Evolutionary conservation across 768 basidiomycete species (phyloP), one percentile per base, ranked within the genome.

Genomic region (Pleurotus citrinopileatus): DNA sequence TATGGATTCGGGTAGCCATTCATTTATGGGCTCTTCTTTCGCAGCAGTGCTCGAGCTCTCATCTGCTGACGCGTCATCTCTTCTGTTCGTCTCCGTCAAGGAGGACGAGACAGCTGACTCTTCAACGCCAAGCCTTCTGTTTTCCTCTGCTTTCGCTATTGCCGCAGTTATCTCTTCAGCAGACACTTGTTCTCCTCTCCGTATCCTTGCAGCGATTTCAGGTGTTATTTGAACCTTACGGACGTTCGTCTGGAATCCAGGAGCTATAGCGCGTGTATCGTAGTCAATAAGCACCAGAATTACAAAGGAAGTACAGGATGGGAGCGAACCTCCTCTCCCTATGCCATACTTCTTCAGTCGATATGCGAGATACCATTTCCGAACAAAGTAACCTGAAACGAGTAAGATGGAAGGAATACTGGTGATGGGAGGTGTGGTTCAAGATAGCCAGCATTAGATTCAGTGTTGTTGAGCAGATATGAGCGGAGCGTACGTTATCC

Each of bases 231-330:
- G 78, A 20, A 82, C 68, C 32, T 68, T 68, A 34, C 70, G 70
- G 36, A 82, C 80, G 51, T 72, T 75, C 0, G 81, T 82, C 62
- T 81, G 80, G 63, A 82, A 82, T 5, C 81, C 81, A 2, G 75
- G 74, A 1, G 81, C 80, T 80, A 45, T 9, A 28, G 22, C 51
- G 19, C 10, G 23, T 22, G 36, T 43, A 9, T 12, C 42, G 9
- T 8, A 43, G n/a, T 23, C 7, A 29, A 26, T 40, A 4, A n/a
- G n/a, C 23, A 22, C 44, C 15, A 47, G 12, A 60, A 29, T 26
- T n/a, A 40, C 5, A 38, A 44, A 20, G 22, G 26, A 34, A 5
- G 32, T 4, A 23, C 17, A 23, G 28, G 29, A 34, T 19, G 22
- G 34, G 20, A 19, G 4, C 75, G 32, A 52, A 81, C 80, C 80